Evolutionary conservation across 306 rosid genomes (phyloP).

Genomic region (Vigna nakashimae): DNA sequence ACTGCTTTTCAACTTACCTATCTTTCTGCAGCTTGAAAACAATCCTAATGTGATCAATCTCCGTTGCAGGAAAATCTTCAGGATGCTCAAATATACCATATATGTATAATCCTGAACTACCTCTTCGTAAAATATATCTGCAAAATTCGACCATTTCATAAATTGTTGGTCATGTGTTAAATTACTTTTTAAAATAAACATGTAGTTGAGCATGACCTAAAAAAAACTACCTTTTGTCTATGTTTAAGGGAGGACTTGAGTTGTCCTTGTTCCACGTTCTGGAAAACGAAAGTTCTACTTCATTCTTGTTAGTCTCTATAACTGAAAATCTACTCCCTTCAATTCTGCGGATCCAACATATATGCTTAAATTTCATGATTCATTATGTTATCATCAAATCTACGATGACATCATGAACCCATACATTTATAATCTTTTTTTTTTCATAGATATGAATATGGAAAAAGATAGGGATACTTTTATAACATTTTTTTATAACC

Average conservation of each 20-base stretch:
- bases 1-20: slow-evolving; percentile 43
- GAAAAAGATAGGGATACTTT: too few species aligned
- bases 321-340: slow-evolving; percentile 45
- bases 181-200: too few species aligned
- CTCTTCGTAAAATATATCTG: slow-evolving; percentile 63
- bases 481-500: too few species aligned
- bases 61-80: slow-evolving; percentile 51
- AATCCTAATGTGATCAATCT: slow-evolving; percentile 54
- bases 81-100: slow-evolving; percentile 61
- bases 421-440: too few species aligned
- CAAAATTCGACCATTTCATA: neutral
- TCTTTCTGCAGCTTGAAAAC: slow-evolving; percentile 53
- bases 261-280: slow-evolving; percentile 44
- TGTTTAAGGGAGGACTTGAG: slow-evolving; percentile 47
- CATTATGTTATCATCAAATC: too few species aligned
- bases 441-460: too few species aligned
- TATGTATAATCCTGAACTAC: slow-evolving; percentile 62
- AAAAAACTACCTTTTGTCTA: slow-evolving; percentile 62
- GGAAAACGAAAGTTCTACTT: slow-evolving; percentile 65
- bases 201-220: neutral
- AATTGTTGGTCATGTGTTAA: too few species aligned
- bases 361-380: neutral
- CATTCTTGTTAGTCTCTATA: slow-evolving; percentile 37
- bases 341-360: slow-evolving; percentile 42
- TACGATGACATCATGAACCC: too few species aligned